Evolutionary conservation across 208 protist genomes (phyloP).

Genomic region (Wallacemonas rigidus): DNA sequence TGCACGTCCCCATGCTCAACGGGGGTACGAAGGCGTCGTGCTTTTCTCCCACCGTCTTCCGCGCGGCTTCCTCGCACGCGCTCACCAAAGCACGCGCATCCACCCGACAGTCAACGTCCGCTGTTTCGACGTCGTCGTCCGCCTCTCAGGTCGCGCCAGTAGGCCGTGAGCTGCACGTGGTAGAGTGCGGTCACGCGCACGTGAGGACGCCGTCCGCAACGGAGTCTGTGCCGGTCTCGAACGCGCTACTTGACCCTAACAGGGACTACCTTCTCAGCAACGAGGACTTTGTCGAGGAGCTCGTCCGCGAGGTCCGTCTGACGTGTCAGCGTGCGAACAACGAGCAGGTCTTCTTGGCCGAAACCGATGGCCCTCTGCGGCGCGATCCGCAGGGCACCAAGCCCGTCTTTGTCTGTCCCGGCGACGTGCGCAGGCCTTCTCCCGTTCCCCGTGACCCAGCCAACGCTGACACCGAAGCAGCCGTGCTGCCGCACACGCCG

Average conservation of each 20-base stretch:
- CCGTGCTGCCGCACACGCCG: background rate
- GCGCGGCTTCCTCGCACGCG: background rate
- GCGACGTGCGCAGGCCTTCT: background rate
- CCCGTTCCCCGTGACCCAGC: background rate
- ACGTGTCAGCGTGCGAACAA: constrained; percentile 19
- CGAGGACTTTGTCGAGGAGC: constrained; percentile 22
- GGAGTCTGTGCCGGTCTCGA: background rate
- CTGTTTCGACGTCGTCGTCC: background rate
- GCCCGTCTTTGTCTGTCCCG: constrained; percentile 14
- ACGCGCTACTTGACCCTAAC: background rate
- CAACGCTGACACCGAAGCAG: background rate
- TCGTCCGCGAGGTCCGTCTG: constrained; percentile 17
- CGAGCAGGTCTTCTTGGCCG: constrained; percentile 3
- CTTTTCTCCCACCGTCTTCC: constrained; percentile 12
- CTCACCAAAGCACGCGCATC: background rate
- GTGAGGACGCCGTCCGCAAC: constrained; percentile 3
- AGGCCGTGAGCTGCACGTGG: constrained; percentile 18
- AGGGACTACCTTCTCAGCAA: constrained; percentile 17
- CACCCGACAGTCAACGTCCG: background rate
- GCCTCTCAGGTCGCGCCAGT: background rate
- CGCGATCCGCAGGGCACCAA: background rate
- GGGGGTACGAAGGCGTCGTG: constrained; percentile 2
- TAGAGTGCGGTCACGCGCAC: constrained; percentile 21
- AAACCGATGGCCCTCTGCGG: background rate
- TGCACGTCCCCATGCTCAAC: constrained; percentile 36